Percentiles rank a stretch among this genome's conserved stretches.
These are phyloP conservation scores for Wickerhamomyces rabaulensis DNA, from an alignment of 805 yeast species.

Conservation along the genomic window DNA sequence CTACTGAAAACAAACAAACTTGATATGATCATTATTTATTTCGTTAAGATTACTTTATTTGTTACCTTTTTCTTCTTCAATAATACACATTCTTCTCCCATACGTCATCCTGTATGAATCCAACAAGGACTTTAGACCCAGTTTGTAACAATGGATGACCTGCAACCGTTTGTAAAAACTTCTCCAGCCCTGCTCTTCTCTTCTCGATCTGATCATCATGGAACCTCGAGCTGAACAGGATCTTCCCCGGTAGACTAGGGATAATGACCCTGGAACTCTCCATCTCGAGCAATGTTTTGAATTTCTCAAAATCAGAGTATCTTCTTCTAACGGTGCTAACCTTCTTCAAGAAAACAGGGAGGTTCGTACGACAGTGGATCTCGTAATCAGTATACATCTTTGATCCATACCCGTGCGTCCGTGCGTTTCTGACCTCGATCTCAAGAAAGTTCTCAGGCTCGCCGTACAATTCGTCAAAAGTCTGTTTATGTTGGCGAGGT, in stretches of 20 bases:
- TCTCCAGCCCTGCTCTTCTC: constrained; percentile 77
- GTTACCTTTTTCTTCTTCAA: not conserved
- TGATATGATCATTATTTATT: not conserved
- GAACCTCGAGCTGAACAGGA: constrained; percentile 59
- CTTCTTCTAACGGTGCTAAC: constrained; percentile 72
- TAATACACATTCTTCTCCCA: constrained; percentile 47
- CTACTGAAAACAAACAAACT: not conserved
- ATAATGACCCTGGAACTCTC: constrained; percentile 78
- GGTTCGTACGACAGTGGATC: constrained; percentile 81
- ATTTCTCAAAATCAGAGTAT: constrained; percentile 84
- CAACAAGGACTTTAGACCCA: constrained; percentile 69
- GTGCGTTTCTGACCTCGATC: constrained; percentile 78
- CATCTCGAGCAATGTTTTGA: constrained; percentile 64
- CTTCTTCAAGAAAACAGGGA: constrained; percentile 75
- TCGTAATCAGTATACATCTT: constrained; percentile 90
- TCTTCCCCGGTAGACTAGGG: constrained; percentile 90
- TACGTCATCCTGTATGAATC: constrained; percentile 81
- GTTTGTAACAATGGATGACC: constrained; percentile 94
- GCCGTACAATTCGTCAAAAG: constrained; percentile 80
- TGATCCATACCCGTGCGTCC: constrained; percentile 64
- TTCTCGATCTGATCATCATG: constrained; percentile 78
- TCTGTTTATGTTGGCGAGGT: constrained; percentile 43
- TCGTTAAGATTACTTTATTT: too few relatives aligned
- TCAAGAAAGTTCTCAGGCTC: constrained; percentile 94
- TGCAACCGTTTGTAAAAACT: constrained; percentile 72